Evolutionary conservation across 495 filamentous ascomycete species (phyloP).

Genomic region (Penicillium macrosclerotiorum): DNA sequence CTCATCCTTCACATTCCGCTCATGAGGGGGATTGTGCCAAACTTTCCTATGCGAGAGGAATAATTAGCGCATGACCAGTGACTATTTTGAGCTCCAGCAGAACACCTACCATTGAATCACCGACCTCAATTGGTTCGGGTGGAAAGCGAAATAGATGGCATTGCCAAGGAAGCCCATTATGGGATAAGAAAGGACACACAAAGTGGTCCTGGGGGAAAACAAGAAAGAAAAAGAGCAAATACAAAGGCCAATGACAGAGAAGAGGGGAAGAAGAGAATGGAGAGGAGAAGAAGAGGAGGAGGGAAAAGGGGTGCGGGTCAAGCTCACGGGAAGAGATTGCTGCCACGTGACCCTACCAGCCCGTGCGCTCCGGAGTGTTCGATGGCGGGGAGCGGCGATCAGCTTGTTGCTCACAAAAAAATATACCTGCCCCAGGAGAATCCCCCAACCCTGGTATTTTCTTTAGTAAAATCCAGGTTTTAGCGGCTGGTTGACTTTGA

Average conservation of each 20-base stretch:
- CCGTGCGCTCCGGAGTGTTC: constrained; percentile 1
- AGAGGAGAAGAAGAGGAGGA: constrained; percentile 7
- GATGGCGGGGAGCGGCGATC: constrained; percentile 1
- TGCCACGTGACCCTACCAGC: neutral
- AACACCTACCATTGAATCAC: constrained; percentile 86
- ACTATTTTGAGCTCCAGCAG: neutral
- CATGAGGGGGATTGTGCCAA: constrained; percentile 92
- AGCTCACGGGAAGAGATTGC: neutral
- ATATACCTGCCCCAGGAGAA: neutral
- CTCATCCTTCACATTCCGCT: constrained; percentile 74
- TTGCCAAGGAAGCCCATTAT: constrained; percentile 55
- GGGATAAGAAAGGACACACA: constrained; percentile 14
- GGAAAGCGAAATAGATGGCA: constrained; percentile 71
- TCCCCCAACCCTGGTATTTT: neutral
- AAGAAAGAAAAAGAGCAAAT: constrained; percentile 2
- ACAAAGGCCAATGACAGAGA: constrained; percentile 1
- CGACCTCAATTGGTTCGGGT: constrained; percentile 73
- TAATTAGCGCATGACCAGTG: constrained; percentile 1
- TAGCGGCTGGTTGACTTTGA: neutral
- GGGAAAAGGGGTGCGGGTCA: constrained; percentile 3
- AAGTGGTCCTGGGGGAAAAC: constrained; percentile 1
- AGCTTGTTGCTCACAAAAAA: neutral
- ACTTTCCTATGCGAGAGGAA: constrained; percentile 65
- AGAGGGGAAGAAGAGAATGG: constrained; percentile 1
- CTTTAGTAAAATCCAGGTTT: neutral